These are phyloP conservation scores for Simmondsia chinensis DNA, from an alignment of 148 eudicot genomes.

Conservation along the genomic window DNA sequence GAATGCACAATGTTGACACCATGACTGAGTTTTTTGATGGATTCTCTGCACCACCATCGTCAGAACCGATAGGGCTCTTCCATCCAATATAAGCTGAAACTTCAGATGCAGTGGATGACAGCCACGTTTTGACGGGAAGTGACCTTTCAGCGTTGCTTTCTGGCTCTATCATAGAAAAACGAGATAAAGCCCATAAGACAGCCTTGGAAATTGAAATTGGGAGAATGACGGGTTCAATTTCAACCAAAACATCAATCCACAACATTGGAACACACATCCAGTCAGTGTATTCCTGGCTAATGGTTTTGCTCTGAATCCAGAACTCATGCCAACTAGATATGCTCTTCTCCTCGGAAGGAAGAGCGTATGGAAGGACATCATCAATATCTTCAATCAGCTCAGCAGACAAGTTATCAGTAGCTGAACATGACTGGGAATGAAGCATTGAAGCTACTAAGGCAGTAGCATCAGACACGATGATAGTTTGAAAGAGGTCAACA, in stretches of 20 bases:
- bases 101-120: slow-evolving; percentile 57
- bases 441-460: slow-evolving; percentile 54
- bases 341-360: slow-evolving; percentile 33
- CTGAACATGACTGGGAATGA: slow-evolving; percentile 27
- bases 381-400: slow-evolving; percentile 40
- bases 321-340: slow-evolving; percentile 69
- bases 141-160: slow-evolving; percentile 53
- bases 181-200: slow-evolving; percentile 85
- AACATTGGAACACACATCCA: slow-evolving; percentile 96
- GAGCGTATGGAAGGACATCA: slow-evolving; percentile 28
- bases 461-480: slow-evolving; percentile 87
- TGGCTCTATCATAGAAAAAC: slow-evolving; percentile 73
- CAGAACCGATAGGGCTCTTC: slow-evolving; percentile 81
- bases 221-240: slow-evolving; percentile 57
- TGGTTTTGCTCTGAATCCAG: slow-evolving; percentile 42
- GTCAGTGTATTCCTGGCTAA: slow-evolving; percentile 42
- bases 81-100: slow-evolving; percentile 59
- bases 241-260: slow-evolving; percentile 85
- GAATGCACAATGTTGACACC: slow-evolving; percentile 58
- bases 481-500: slow-evolving; percentile 79
- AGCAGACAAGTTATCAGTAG: slow-evolving; percentile 17
- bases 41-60: slow-evolving; percentile 68
- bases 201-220: slow-evolving; percentile 82
- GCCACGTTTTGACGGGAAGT: slow-evolving; percentile 61
- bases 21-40: slow-evolving; percentile 56